Conservation (phyloP, 2,329 filamentous ascomycete species). For the Aspergillus oerlinghausenensis region DNA sequence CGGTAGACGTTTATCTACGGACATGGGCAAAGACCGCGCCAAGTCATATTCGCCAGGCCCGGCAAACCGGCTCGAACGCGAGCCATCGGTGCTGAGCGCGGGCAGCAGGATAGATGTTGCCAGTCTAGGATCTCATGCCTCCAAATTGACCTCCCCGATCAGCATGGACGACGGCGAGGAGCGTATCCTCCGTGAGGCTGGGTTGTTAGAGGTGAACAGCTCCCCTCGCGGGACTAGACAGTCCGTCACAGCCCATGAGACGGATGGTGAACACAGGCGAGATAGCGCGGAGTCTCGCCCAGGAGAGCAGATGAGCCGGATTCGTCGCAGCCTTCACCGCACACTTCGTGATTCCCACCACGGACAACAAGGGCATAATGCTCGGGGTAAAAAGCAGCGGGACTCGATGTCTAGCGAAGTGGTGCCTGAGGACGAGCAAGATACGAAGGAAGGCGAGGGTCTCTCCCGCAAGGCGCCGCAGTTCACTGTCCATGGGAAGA, state of each 20-base stretch:
- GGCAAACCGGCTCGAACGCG: constrained; percentile 28
- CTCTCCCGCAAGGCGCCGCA: constrained; percentile 76
- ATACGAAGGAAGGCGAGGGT: constrained; percentile 55
- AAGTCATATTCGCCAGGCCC: constrained; percentile 22
- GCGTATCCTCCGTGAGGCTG: constrained; percentile 63
- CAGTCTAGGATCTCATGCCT: constrained; percentile 30
- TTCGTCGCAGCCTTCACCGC: constrained; percentile 81
- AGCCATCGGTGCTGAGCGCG: constrained; percentile 36
- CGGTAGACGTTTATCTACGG: constrained; percentile 26
- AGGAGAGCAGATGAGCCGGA: constrained; percentile 57
- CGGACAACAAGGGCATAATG: constrained; percentile 53
- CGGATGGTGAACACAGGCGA: constrained; percentile 40
- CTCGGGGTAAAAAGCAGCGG: constrained; percentile 71
- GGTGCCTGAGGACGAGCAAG: constrained; percentile 48
- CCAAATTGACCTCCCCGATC: constrained; percentile 30
- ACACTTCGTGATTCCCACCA: constrained; percentile 77
- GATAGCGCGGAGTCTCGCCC: constrained; percentile 35
- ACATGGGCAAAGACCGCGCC: constrained; percentile 24
- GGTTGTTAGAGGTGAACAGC: constrained; percentile 52
- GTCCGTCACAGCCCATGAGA: constrained; percentile 38
- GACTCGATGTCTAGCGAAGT: constrained; percentile 62
- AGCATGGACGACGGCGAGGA: constrained; percentile 62
- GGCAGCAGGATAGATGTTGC: constrained; percentile 33
- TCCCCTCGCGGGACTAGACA: constrained; percentile 41
- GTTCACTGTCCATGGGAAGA: constrained; percentile 96